Percentiles rank a stretch among this genome's conserved stretches.
phyloP scores from a whole-genome alignment of 306 rosid species.

The Quercus ilex region DNA sequence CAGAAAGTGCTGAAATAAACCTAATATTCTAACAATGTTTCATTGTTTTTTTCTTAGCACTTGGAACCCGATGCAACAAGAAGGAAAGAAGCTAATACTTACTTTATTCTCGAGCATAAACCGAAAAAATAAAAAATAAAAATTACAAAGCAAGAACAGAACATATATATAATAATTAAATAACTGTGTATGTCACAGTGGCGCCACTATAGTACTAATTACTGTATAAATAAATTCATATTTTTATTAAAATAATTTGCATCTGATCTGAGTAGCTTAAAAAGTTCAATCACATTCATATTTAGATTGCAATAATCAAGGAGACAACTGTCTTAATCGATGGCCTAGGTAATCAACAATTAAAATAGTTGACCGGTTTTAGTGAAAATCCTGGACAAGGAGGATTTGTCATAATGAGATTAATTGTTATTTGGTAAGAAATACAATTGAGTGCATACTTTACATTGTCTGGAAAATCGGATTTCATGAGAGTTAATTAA shows the following conservation, averaged over 20 bases:
- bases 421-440: neutral
- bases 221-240: neutral
- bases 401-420: neutral
- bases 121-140: neutral
- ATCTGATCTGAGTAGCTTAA: neutral
- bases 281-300: neutral
- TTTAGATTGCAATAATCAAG: neutral
- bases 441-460: neutral
- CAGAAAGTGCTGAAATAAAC: neutral
- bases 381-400: neutral
- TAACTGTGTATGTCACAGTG: neutral
- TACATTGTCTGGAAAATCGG: neutral
- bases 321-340: too few species aligned
- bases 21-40: neutral
- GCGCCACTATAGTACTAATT: neutral
- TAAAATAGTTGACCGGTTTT: neutral
- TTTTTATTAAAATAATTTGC: neutral
- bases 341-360: neutral
- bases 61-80: neutral
- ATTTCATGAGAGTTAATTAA: neutral
- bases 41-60: neutral
- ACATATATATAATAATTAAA: neutral
- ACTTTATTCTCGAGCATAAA: constrained; percentile 5
- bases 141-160: neutral
- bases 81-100: constrained; percentile 21